phyloP scores from a whole-genome alignment of 495 filamentous ascomycete genomes.

The Penicillium malachiteum region DNA sequence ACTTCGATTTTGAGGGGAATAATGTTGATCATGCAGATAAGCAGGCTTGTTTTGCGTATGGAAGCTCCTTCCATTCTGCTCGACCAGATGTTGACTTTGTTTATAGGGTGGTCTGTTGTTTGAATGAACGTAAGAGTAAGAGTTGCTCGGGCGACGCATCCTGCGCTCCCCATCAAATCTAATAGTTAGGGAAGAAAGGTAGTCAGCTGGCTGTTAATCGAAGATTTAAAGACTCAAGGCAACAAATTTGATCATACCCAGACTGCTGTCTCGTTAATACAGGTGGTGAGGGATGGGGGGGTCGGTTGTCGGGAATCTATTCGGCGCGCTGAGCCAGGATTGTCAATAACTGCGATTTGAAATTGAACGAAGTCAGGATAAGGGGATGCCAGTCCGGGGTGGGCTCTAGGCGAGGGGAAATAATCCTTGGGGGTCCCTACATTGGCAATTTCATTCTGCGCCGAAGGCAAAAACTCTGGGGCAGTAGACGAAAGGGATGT shows the following conservation, averaged over 20 bases:
- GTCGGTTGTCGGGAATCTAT: constrained; percentile 18
- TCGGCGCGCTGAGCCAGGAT: constrained; percentile 33
- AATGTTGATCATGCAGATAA: background rate
- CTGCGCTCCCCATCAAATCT: background rate
- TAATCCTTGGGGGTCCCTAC: constrained; percentile 42
- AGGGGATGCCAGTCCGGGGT: background rate
- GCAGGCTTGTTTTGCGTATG: background rate
- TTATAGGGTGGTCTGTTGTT: background rate
- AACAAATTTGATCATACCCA: constrained; percentile 14
- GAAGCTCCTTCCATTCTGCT: background rate
- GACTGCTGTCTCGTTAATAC: constrained; percentile 1
- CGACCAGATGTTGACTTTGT: background rate
- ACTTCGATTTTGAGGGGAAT: background rate
- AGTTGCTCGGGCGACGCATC: background rate
- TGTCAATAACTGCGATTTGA: constrained; percentile 57
- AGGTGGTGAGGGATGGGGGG: constrained; percentile 5
- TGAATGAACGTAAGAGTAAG: background rate
- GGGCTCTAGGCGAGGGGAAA: constrained; percentile 5
- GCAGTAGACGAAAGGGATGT: constrained; percentile 71
- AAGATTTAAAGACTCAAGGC: background rate
- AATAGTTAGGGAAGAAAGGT: background rate
- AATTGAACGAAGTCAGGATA: constrained; percentile 29
- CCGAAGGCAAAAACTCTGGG: constrained; percentile 60
- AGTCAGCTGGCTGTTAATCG: background rate
- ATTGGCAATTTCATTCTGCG: constrained; percentile 42